Evolutionary conservation across 2,329 filamentous ascomycete species (phyloP).

Genomic region (Pyrenochaeta sp.): DNA sequence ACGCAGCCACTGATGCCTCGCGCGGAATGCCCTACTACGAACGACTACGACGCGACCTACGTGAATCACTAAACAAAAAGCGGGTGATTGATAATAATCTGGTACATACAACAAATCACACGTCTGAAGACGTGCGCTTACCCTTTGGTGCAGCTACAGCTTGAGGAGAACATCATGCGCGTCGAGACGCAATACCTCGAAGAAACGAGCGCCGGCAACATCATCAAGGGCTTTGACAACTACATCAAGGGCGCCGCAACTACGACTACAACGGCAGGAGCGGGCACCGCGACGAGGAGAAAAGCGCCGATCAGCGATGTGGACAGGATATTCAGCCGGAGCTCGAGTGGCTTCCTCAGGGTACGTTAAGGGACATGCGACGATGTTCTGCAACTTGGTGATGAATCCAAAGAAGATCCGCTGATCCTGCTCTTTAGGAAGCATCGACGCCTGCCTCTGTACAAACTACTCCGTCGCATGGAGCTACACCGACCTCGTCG

Average conservation of each 20-base stretch:
- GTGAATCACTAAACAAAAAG: constrained; percentile 72
- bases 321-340: constrained; percentile 73
- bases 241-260: constrained; percentile 89
- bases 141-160: constrained; percentile 54
- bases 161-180: constrained; percentile 84
- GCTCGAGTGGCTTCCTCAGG: constrained; percentile 51
- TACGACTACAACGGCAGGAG: constrained; percentile 59
- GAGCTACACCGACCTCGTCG: constrained; percentile 57
- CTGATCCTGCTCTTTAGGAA: constrained; percentile 43
- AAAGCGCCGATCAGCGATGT: constrained; percentile 69
- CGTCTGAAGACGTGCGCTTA: constrained; percentile 21
- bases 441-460: constrained; percentile 50
- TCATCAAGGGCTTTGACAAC: constrained; percentile 96
- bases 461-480: constrained; percentile 55
- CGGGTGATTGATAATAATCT: constrained; percentile 68
- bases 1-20: constrained; percentile 55
- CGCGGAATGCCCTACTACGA: constrained; percentile 73
- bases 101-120: constrained; percentile 50
- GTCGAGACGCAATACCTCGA: constrained; percentile 91
- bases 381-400: not conserved
- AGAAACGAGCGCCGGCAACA: constrained; percentile 84
- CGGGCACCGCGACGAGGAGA: constrained; percentile 63
- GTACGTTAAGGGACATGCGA: constrained; percentile 31
- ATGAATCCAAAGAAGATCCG: constrained; percentile 1
- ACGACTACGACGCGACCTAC: constrained; percentile 72